Evolutionary conservation across 441 rosid species (phyloP).

Genomic region (Croton laevigatus): DNA sequence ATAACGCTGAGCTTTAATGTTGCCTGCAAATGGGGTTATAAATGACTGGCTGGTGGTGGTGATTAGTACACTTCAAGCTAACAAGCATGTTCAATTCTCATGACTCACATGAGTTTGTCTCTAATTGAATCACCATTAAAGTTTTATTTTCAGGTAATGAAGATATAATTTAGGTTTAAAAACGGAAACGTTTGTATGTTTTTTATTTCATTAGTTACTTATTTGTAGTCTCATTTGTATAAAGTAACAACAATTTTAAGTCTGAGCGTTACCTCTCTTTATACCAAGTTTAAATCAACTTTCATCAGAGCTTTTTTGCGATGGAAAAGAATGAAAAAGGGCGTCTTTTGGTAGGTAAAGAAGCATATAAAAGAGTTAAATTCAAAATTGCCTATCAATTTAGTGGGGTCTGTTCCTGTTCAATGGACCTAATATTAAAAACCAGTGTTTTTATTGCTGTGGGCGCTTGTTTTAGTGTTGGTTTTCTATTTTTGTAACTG

Average conservation of each 20-base stretch:
- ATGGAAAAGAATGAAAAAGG: not conserved
- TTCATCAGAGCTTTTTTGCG: constrained; percentile 5
- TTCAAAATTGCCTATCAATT: not conserved
- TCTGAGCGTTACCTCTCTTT: not conserved
- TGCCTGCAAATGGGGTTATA: constrained; percentile 11
- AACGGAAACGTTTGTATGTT: not conserved
- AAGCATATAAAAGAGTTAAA: too few relatives aligned
- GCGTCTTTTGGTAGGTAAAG: constrained; percentile 9
- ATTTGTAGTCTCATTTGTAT: not conserved
- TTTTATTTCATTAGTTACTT: not conserved
- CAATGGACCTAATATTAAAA: constrained; percentile 19
- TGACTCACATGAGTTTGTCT: constrained; percentile 24
- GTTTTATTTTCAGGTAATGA: not conserved
- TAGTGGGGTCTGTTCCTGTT: constrained; percentile 4
- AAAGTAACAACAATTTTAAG: not conserved
- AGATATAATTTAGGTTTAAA: not conserved
- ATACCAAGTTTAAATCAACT: not conserved
- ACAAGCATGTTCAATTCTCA: constrained; percentile 13
- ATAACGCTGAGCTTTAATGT: constrained; percentile 1
- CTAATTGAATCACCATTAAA: not conserved
- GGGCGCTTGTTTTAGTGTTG: constrained; percentile 17
- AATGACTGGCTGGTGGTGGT: constrained; percentile 18
- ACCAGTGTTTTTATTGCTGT: constrained; percentile 22
- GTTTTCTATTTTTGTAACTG: constrained; percentile 32
- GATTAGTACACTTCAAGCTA: constrained; percentile 7